Conservation (phyloP, 768 basidiomycete genomes). For the Gymnopilus dilepis region DNA sequence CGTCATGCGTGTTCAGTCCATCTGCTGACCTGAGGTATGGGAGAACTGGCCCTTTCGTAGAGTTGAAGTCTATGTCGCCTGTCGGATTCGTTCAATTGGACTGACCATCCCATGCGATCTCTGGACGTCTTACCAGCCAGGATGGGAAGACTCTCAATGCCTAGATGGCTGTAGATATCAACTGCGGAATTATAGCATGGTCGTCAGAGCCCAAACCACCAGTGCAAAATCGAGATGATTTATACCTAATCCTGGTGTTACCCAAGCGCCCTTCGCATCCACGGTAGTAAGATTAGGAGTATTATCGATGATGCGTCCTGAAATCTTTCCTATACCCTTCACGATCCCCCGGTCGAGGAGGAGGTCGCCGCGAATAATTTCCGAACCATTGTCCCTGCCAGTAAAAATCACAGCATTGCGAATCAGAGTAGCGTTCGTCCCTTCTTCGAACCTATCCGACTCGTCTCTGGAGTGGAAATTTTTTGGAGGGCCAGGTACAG, state of each 20-base stretch:
- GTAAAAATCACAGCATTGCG: conserved; percentile 74
- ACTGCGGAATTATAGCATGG: conserved; percentile 41
- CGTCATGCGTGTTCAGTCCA: conserved; percentile 86
- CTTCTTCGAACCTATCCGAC: conserved; percentile 71
- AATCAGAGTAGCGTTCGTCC: conserved; percentile 70
- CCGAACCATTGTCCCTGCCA: conserved; percentile 58
- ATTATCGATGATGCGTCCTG: conserved; percentile 40
- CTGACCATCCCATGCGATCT: neutral
- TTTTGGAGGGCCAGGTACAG: conserved; percentile 45
- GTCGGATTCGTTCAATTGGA: neutral
- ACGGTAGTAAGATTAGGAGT: conserved; percentile 54
- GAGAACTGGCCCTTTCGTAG: conserved; percentile 65
- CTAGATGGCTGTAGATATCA: conserved; percentile 83
- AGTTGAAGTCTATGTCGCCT: conserved; percentile 67
- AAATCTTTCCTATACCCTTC: conserved; percentile 60
- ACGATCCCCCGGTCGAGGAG: conserved; percentile 71
- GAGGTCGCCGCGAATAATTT: conserved; percentile 65
- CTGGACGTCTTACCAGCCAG: conserved; percentile 39
- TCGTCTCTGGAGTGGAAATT: conserved; percentile 46
- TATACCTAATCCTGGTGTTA: conserved; percentile 69
- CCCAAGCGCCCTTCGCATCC: conserved; percentile 69
- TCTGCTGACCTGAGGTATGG: conserved; percentile 87
- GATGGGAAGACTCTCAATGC: conserved; percentile 70
- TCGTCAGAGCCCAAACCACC: neutral
- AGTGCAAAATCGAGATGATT: conserved; percentile 16